phyloP scores from a whole-genome alignment of 1,139 yeast species.

The Sporopachydermia cereana region DNA sequence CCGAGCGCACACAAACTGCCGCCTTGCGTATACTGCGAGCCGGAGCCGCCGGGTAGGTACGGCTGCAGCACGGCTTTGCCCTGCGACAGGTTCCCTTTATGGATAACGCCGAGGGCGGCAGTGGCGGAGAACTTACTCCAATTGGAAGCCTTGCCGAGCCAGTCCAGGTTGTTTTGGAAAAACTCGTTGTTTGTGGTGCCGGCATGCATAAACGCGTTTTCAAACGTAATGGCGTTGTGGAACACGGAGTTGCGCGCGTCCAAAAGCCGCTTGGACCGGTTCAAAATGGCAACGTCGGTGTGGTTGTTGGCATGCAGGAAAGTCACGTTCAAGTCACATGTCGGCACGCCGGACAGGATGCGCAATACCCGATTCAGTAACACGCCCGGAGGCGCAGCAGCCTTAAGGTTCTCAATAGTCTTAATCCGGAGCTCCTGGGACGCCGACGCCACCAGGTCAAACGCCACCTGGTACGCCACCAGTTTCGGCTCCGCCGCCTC shows the following conservation, averaged over 20 bases:
- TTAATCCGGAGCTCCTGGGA: constrained; percentile 80
- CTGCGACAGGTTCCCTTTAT: constrained; percentile 85
- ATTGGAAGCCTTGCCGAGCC: constrained; percentile 94
- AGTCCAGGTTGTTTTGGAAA: constrained; percentile 81
- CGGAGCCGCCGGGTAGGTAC: constrained; percentile 73
- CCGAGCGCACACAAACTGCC: constrained; percentile 94
- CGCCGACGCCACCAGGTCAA: constrained; percentile 85
- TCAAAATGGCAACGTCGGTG: constrained; percentile 73
- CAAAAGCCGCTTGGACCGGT: constrained; percentile 66
- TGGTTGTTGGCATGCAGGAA: constrained; percentile 79
- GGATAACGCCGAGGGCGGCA: constrained; percentile 96
- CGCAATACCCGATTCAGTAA: constrained; percentile 37
- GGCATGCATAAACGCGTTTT: constrained; percentile 90
- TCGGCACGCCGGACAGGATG: constrained; percentile 85
- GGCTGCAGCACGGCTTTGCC: constrained; percentile 85
- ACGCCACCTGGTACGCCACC: constrained; percentile 87
- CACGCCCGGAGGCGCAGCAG: constrained; percentile 23
- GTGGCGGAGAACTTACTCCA: constrained; percentile 98
- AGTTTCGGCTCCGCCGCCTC: constrained; percentile 29
- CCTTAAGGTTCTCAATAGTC: constrained; percentile 35
- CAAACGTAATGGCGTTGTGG: constrained; percentile 92
- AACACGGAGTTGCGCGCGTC: constrained; percentile 91
- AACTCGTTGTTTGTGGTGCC: constrained; percentile 96
- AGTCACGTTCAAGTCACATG: constrained; percentile 86
- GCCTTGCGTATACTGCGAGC: constrained; percentile 71